These are phyloP conservation scores for Aspergillus asperescens DNA, from an alignment of 495 filamentous ascomycete species.

Conservation along the genomic window DNA sequence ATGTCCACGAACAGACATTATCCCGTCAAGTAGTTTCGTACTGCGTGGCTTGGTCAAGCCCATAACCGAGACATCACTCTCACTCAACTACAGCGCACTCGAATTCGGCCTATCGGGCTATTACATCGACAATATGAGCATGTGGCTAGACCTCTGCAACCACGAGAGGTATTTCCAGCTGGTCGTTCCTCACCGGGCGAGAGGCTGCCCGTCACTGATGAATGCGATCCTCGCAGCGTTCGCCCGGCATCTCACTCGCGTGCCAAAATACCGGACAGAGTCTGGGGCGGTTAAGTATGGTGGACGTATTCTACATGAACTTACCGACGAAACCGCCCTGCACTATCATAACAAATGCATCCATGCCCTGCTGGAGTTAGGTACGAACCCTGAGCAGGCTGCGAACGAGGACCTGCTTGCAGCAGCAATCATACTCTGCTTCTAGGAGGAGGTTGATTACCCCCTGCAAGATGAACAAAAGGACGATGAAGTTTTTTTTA, in stretches of 20 bases:
- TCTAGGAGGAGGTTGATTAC: slow-evolving; percentile 32
- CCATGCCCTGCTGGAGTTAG: slow-evolving; percentile 18
- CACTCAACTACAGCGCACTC: not conserved
- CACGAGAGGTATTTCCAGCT: slow-evolving; percentile 19
- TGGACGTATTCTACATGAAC: slow-evolving; percentile 5
- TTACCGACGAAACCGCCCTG: slow-evolving; percentile 19
- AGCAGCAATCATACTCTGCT: slow-evolving; percentile 29
- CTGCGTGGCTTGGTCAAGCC: not conserved
- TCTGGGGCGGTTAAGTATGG: slow-evolving; percentile 3
- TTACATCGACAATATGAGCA: not conserved
- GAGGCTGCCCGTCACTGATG: slow-evolving; percentile 16
- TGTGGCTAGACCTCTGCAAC: slow-evolving; percentile 21
- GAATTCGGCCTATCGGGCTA: not conserved
- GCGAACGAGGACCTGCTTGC: slow-evolving; percentile 27
- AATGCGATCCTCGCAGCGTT: slow-evolving; percentile 21
- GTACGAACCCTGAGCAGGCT: slow-evolving; percentile 15
- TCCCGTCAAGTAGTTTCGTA: not conserved
- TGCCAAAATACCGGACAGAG: not conserved
- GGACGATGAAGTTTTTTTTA: slow-evolving; percentile 10
- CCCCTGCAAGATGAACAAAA: not conserved
- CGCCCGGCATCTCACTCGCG: slow-evolving; percentile 19
- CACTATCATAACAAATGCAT: slow-evolving; percentile 29
- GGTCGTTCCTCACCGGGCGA: slow-evolving; percentile 19
- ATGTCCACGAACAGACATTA: too few species aligned
- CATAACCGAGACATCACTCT: not conserved